A percentile compares a stretch with the other conserved stretches of the same genome.
Conservation (phyloP, 2,329 filamentous ascomycete genomes). For the Colletotrichum sp. region DNA sequence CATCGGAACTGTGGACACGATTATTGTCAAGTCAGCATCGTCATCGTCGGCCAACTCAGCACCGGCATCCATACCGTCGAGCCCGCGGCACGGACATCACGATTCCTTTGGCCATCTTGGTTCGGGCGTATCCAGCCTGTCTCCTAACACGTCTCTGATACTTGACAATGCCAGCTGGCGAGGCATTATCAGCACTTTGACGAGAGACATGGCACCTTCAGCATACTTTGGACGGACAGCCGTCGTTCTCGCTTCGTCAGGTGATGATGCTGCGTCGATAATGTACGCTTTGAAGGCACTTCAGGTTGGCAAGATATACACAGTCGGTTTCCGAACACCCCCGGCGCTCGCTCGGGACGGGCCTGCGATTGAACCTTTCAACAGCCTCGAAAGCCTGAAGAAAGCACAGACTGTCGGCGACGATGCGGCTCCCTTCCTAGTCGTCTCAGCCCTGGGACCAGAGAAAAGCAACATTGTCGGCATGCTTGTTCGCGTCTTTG, state of each 20-base stretch:
- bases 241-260: conserved; percentile 74
- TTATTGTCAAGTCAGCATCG: conserved; percentile 65
- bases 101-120: conserved; percentile 21
- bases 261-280: conserved; percentile 77
- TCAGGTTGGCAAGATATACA: conserved; percentile 80
- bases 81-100: conserved; percentile 44
- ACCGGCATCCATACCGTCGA: conserved; percentile 53
- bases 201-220: conserved; percentile 80
- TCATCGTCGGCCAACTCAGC: conserved; percentile 48
- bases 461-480: conserved; percentile 82
- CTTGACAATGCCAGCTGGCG: conserved; percentile 88
- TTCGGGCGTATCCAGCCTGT: conserved; percentile 30
- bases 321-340: conserved; percentile 77
- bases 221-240: conserved; percentile 79
- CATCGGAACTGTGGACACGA: conserved; percentile 83
- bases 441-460: conserved; percentile 78
- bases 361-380: conserved; percentile 79
- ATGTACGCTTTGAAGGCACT: conserved; percentile 82
- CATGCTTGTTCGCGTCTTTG: conserved; percentile 77
- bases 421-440: conserved; percentile 73
- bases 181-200: conserved; percentile 81
- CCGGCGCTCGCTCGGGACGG: conserved; percentile 63
- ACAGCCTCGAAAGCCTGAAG: conserved; percentile 70
- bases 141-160: conserved; percentile 62
- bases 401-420: conserved; percentile 53